These are phyloP conservation scores for Russula vinacea DNA, from an alignment of 768 basidiomycete species.

Conservation along the genomic window DNA sequence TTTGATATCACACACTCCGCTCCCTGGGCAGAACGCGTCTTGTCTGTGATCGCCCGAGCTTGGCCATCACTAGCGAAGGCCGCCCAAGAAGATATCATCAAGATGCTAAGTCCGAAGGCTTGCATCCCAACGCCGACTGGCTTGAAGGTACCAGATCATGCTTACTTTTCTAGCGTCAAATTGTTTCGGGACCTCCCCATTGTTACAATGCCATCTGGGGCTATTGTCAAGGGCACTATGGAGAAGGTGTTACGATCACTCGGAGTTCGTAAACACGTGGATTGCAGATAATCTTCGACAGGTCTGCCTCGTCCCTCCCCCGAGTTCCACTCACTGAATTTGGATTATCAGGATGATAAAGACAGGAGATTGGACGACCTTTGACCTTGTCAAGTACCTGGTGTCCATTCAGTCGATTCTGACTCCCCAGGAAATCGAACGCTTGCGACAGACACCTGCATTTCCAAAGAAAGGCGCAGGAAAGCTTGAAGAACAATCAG, in stretches of 20 bases:
- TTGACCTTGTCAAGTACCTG: constrained; percentile 83
- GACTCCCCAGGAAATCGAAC: constrained; percentile 53
- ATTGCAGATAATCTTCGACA: constrained; percentile 86
- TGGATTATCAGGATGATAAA: constrained; percentile 69
- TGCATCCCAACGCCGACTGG: constrained; percentile 61
- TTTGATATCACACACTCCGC: constrained; percentile 64
- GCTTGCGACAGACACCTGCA: constrained; percentile 62
- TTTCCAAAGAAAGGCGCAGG: constrained; percentile 58
- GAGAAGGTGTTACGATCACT: constrained; percentile 70
- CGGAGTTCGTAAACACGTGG: constrained; percentile 88
- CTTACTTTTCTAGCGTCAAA: constrained; percentile 83
- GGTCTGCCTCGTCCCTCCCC: constrained; percentile 43
- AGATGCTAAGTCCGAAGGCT: constrained; percentile 43
- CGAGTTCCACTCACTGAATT: neutral
- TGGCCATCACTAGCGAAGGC: constrained; percentile 63
- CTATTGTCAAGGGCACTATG: constrained; percentile 59
- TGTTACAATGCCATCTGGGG: constrained; percentile 64
- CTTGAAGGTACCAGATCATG: constrained; percentile 63
- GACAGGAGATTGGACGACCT: constrained; percentile 85
- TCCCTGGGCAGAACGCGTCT: constrained; percentile 77
- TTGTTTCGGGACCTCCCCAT: constrained; percentile 88
- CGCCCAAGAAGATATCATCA: constrained; percentile 43
- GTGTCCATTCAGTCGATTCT: constrained; percentile 71
- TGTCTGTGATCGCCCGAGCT: constrained; percentile 59
- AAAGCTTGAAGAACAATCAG: constrained; percentile 28